Evolutionary conservation across 192 early-diverging fungal genomes (phyloP).

Genomic region (Chytriomyces confervae): DNA sequence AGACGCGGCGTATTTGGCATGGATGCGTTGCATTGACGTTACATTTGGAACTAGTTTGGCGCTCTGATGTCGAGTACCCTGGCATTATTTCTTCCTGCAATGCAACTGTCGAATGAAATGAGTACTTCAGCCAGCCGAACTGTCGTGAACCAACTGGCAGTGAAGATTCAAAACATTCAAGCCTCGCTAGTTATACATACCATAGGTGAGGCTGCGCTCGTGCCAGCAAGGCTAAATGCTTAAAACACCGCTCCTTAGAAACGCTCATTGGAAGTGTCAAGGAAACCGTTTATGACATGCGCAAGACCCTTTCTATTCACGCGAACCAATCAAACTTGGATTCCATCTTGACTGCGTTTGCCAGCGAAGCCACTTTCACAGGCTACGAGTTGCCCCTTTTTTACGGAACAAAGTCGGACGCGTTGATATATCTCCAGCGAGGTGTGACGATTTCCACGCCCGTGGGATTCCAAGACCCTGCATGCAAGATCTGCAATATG

Average conservation of each 20-base stretch:
- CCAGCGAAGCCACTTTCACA: not conserved
- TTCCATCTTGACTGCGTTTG: not conserved
- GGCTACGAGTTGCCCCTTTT: not conserved
- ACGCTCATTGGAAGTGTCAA: not conserved
- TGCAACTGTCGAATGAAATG: constrained; percentile 3
- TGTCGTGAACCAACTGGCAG: not conserved
- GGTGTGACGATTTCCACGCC: not conserved
- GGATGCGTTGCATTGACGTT: not conserved
- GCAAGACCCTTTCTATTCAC: not conserved
- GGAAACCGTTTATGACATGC: not conserved
- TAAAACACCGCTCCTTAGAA: not conserved
- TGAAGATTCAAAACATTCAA: constrained; percentile 3
- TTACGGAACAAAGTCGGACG: not conserved
- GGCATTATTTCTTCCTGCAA: not conserved
- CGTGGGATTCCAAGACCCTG: not conserved
- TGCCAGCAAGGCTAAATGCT: not conserved
- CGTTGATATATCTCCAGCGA: no score
- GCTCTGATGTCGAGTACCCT: not conserved
- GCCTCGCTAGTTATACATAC: not conserved
- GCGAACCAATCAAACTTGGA: not conserved
- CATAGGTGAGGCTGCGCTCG: not conserved
- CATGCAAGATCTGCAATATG: not conserved
- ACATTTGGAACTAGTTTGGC: not conserved
- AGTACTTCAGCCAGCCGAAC: not conserved
- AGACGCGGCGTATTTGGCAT: not conserved